phyloP scores from a whole-genome alignment of 2,329 filamentous ascomycete genomes.

The Clonostachys sp. region DNA sequence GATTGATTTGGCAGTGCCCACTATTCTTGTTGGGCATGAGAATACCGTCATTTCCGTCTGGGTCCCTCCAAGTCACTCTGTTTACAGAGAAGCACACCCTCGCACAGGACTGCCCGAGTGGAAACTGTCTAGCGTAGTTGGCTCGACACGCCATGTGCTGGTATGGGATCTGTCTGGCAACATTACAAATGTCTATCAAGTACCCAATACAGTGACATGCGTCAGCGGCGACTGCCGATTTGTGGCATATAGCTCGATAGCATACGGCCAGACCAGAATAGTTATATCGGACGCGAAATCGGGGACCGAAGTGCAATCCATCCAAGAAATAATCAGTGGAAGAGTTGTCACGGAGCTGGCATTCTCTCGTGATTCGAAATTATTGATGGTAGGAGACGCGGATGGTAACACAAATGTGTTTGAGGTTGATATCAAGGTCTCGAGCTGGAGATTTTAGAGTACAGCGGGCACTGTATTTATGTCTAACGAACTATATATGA shows the following conservation, averaged over 20 bases:
- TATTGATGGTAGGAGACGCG: too few species aligned
- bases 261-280: constrained; percentile 8
- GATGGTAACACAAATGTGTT: too few species aligned
- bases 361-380: too few species aligned
- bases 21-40: constrained; percentile 27
- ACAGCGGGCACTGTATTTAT: too few species aligned
- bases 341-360: too few species aligned
- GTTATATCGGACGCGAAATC: constrained; percentile 30
- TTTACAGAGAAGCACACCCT: constrained; percentile 6
- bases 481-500: too few species aligned
- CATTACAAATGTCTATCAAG: constrained; percentile 27
- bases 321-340: constrained; percentile 7
- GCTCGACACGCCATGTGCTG: constrained; percentile 25
- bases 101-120: constrained; percentile 10
- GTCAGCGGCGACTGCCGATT: constrained; percentile 33
- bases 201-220: constrained; percentile 29
- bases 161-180: constrained; percentile 32
- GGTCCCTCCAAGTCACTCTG: constrained; percentile 21
- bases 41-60: constrained; percentile 31
- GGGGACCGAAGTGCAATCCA: constrained; percentile 25
- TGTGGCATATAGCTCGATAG: constrained; percentile 20
- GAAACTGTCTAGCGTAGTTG: constrained; percentile 23
- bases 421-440: too few species aligned
- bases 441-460: too few species aligned
- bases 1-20: constrained; percentile 31